These are phyloP conservation scores for Gliomastix tumulicola DNA, from an alignment of 2,329 filamentous ascomycete genomes.

Conservation along the genomic window DNA sequence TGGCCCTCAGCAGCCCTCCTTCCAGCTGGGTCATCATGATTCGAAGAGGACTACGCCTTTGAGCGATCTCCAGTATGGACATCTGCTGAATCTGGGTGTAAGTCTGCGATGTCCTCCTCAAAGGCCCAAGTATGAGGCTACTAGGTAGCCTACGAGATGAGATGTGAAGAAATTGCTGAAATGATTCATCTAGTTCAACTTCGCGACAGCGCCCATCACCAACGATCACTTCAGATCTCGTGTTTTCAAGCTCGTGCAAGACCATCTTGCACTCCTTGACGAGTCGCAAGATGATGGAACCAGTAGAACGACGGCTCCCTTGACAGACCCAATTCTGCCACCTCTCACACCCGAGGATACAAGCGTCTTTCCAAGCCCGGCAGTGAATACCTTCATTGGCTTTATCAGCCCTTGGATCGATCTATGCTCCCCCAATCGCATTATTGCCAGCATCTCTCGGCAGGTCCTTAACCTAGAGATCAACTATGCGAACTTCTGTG, in stretches of 20 bases:
- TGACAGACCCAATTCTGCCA: constrained; percentile 50
- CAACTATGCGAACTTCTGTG: constrained; percentile 93
- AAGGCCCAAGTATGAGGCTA: too few relatives aligned
- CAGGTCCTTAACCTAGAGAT: constrained; percentile 89
- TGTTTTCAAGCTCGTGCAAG: constrained; percentile 54
- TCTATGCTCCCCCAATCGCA: constrained; percentile 71
- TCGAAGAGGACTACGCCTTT: constrained; percentile 53
- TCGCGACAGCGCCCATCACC: constrained; percentile 73
- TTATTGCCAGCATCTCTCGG: constrained; percentile 78
- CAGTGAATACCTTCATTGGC: constrained; percentile 67
- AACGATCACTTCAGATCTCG: constrained; percentile 65
- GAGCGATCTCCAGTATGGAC: constrained; percentile 55
- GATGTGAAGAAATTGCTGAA: too few relatives aligned
- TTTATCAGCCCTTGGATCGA: constrained; percentile 92
- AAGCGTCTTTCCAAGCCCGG: constrained; percentile 58
- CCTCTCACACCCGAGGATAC: constrained; percentile 78
- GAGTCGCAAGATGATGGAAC: constrained; percentile 26
- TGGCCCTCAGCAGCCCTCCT: constrained; percentile 30
- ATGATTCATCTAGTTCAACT: constrained; percentile 70
- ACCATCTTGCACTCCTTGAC: constrained; percentile 42
- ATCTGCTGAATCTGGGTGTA: constrained; percentile 64
- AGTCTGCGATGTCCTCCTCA: constrained; percentile 28
- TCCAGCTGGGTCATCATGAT: constrained; percentile 72
- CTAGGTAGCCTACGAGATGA: too few relatives aligned
- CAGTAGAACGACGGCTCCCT: constrained; percentile 34